Percentiles rank a stretch among this genome's conserved stretches.
Conservation (phyloP, 768 basidiomycete genomes). For the Erythrobasidium yunnanense region DNA sequence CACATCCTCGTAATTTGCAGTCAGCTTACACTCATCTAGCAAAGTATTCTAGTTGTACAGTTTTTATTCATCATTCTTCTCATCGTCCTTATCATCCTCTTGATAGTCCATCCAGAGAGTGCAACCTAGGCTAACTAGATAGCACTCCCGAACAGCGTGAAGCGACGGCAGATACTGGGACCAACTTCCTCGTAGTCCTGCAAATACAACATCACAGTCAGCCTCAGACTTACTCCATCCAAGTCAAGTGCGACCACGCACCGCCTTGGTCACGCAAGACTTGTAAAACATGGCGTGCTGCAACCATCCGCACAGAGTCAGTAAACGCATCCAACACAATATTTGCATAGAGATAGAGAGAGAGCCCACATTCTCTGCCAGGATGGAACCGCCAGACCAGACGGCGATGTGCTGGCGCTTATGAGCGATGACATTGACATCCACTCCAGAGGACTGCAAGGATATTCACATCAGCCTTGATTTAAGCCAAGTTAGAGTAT, state of each 20-base stretch:
- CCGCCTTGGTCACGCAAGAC: constrained; percentile 16
- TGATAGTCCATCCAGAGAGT: too few relatives aligned
- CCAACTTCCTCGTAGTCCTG: constrained; percentile 65
- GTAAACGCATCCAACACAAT: constrained; percentile 4
- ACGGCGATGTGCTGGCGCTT: constrained; percentile 94
- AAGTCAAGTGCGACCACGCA: too few relatives aligned
- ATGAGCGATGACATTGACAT: constrained; percentile 96
- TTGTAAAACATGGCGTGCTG: constrained; percentile 71
- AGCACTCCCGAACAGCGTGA: constrained; percentile 68
- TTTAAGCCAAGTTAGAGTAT: not conserved
- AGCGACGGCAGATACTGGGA: constrained; percentile 79
- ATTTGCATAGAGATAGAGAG: not conserved
- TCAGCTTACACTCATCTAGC: not conserved
- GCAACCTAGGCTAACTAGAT: too few relatives aligned
- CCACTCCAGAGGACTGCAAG: constrained; percentile 93
- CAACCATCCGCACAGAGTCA: constrained; percentile 37
- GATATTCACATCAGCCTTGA: not conserved
- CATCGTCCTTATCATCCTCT: not conserved
- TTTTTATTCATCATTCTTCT: not conserved
- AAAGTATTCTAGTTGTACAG: not conserved
- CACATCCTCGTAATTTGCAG: too few relatives aligned
- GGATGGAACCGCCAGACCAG: constrained; percentile 92
- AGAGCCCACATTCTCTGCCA: constrained; percentile 48
- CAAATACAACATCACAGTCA: too few relatives aligned
- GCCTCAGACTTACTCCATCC: not conserved